Conservation (phyloP, 148 eudicot genomes). For the Heliamphora exappendiculata region DNA sequence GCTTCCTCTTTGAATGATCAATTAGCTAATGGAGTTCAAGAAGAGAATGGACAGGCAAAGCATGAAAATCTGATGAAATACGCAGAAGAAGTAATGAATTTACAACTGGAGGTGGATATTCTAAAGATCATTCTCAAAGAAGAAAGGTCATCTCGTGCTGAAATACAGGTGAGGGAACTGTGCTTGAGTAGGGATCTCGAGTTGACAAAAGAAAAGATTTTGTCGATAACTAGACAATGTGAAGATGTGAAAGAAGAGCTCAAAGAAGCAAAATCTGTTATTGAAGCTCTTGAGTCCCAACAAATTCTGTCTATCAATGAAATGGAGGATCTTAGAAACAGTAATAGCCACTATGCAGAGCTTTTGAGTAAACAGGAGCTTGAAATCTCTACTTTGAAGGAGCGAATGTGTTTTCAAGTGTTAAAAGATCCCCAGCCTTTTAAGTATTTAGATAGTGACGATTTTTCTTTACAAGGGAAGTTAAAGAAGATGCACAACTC, state of each 20-base stretch:
- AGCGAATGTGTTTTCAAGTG: conserved; percentile 28
- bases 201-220: conserved; percentile 40
- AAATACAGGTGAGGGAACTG: conserved; percentile 36
- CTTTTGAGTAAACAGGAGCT: conserved; percentile 45
- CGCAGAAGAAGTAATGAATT: conserved; percentile 51
- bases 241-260: conserved; percentile 52
- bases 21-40: conserved; percentile 10
- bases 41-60: conserved; percentile 17
- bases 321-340: conserved; percentile 60
- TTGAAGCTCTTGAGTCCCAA: conserved; percentile 78
- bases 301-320: conserved; percentile 55
- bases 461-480: conserved; percentile 51
- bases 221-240: conserved; percentile 34
- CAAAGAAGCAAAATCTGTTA: conserved; percentile 58
- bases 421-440: conserved; percentile 19
- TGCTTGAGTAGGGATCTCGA: conserved; percentile 44
- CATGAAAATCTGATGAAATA: conserved; percentile 20
- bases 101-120: conserved; percentile 84
- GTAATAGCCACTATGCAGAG: conserved; percentile 30
- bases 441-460: conserved; percentile 31
- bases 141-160: conserved; percentile 46
- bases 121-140: conserved; percentile 72
- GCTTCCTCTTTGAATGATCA: conserved; percentile 29
- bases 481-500: conserved; percentile 79
- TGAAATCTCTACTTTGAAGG: conserved; percentile 46